Conservation (phyloP, 2,329 filamentous ascomycete genomes). For the Leptographium lundbergii region DNA sequence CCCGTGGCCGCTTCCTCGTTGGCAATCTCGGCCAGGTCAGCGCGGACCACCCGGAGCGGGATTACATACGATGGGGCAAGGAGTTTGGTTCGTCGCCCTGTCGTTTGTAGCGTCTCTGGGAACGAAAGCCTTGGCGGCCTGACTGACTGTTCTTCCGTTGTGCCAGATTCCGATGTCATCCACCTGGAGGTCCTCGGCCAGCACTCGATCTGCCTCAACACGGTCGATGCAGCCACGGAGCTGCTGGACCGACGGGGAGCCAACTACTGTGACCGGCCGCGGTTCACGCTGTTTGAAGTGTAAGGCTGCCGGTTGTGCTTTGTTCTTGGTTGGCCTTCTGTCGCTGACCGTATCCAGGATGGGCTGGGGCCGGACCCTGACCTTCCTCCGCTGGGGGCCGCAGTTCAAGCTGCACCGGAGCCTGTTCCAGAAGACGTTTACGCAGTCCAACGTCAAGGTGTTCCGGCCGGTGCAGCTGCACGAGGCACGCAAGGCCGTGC, state of each 20-base stretch:
- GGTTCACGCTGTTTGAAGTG: conserved; percentile 24
- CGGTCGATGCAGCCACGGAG: conserved; percentile 23
- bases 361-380: conserved; percentile 31
- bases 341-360: conserved; percentile 12
- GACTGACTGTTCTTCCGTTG: too few relatives aligned
- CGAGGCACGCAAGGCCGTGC: conserved; percentile 20
- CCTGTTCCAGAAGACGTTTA: conserved; percentile 27
- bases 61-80: too few relatives aligned
- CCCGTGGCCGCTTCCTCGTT: too few relatives aligned
- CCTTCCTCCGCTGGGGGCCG: conserved; percentile 27
- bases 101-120: too few relatives aligned
- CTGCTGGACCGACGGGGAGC: conserved; percentile 26
- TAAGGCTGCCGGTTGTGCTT: neutral
- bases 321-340: neutral
- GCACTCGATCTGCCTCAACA: conserved; percentile 25
- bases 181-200: conserved; percentile 24
- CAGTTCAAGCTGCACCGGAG: conserved; percentile 28
- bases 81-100: too few relatives aligned
- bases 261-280: conserved; percentile 26
- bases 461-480: conserved; percentile 13
- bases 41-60: too few relatives aligned
- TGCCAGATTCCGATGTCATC: conserved; percentile 15
- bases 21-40: too few relatives aligned
- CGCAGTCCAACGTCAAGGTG: conserved; percentile 8
- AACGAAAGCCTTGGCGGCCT: too few relatives aligned